Percentiles rank a stretch among this genome's conserved stretches.
phyloP scores from a whole-genome alignment of 768 basidiomycete genomes.

The Tricholoma bakamatsutake region DNA sequence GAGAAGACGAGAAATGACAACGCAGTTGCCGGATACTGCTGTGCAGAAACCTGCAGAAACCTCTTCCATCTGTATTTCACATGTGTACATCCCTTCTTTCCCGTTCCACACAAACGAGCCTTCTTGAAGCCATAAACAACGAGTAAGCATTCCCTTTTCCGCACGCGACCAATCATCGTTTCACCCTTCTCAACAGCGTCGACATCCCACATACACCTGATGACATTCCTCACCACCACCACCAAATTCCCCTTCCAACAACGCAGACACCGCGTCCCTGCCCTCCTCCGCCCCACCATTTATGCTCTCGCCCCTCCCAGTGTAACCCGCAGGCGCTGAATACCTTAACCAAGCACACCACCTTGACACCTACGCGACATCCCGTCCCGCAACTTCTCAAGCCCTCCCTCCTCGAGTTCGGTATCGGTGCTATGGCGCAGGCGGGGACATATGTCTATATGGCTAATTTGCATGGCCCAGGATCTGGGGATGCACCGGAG shows the following conservation, averaged over 20 bases:
- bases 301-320: constrained; percentile 71
- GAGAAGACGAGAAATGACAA: constrained; percentile 29
- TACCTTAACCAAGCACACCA: constrained; percentile 68
- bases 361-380: constrained; percentile 67
- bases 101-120: constrained; percentile 64
- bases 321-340: constrained; percentile 79
- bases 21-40: constrained; percentile 47
- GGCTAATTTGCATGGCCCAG: constrained; percentile 91
- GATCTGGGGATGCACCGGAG: constrained; percentile 79
- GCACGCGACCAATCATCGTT: not conserved
- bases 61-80: constrained; percentile 75
- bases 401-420: constrained; percentile 76
- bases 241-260: constrained; percentile 30
- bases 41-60: constrained; percentile 65
- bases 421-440: constrained; percentile 84
- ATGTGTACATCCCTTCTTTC: constrained; percentile 75
- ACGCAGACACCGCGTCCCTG: constrained; percentile 44
- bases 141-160: constrained; percentile 20
- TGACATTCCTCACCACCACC: constrained; percentile 12
- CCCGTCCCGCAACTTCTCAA: constrained; percentile 69
- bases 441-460: constrained; percentile 84
- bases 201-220: constrained; percentile 9
- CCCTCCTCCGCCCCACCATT: constrained; percentile 75
- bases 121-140: constrained; percentile 55
- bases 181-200: not conserved